phyloP scores from a whole-genome alignment of 2,329 filamentous ascomycete genomes.

The Zasmidium citrigriseum region DNA sequence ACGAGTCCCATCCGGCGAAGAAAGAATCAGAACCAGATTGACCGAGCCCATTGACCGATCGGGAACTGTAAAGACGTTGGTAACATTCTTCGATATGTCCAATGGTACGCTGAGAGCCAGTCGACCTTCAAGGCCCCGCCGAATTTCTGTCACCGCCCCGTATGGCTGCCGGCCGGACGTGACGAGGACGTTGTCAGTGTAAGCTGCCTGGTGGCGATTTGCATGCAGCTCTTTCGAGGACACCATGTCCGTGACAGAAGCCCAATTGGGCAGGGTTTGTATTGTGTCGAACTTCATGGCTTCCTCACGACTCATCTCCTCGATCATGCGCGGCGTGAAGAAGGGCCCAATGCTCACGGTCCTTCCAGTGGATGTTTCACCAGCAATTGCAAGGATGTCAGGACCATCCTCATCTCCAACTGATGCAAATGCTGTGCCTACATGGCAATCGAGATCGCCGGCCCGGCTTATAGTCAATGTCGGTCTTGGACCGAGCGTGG shows the following conservation, averaged over 20 bases:
- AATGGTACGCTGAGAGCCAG: conserved; percentile 27
- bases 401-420: conserved; percentile 61
- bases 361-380: conserved; percentile 71
- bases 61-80: conserved; percentile 41
- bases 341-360: conserved; percentile 32
- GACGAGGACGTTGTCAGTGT: conserved; percentile 35
- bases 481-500: conserved; percentile 49
- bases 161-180: conserved; percentile 47
- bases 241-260: conserved; percentile 53
- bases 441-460: conserved; percentile 69
- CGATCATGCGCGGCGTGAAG: conserved; percentile 28
- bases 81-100: conserved; percentile 28
- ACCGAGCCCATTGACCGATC: conserved; percentile 32
- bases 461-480: conserved; percentile 55
- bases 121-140: conserved; percentile 43
- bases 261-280: conserved; percentile 65
- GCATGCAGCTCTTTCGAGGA: conserved; percentile 30
- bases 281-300: conserved; percentile 45
- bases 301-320: conserved; percentile 51
- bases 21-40: conserved; percentile 41
- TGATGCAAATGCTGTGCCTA: conserved; percentile 79
- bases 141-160: conserved; percentile 46
- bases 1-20: conserved; percentile 31
- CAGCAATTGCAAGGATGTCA: conserved; percentile 79
- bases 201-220: conserved; percentile 19